Base-by-base conservation (phyloP, 1,139 yeast species). In the Meyerozyma carpophila region DNA sequence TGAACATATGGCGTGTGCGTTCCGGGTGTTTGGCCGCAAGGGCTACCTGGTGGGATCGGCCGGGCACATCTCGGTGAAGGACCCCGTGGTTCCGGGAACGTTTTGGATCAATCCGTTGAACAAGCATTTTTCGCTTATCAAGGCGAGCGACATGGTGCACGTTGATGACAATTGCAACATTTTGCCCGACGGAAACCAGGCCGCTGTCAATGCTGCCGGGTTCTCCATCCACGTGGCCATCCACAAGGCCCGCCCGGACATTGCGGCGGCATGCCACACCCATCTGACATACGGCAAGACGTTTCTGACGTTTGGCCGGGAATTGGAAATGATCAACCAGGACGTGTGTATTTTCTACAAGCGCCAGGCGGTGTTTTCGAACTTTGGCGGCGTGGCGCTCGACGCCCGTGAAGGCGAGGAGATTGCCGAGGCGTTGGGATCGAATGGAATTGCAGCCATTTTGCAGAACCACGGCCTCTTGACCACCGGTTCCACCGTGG, bases 51-150 rank as follows among this genome's bases (percentile, higher is more conserved):
- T 84, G 60, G 95, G 95, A 9, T 62, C 80, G 18, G 89, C 95
- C 0, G 95, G 95, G 28, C 95, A 86, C 58, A 84, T 86, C 43
- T 82, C 91, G 3, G 74, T 86, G 11, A 74, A 91, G 50, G 95
- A 86, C 55, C 94, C 95, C 3, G 79, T 84, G 37, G 78, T 81
- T 49, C 80, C 83, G 20, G 61, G 71, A 36, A 82, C 89, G 3
- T 85, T 85, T 58, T 85, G 94, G 93, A 83, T 84, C 59, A 84
- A 84, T 59, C 93, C 93, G 2, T 63, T 85, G 46, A 89, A 84
- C 18, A 77, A 75, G 49, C 95, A 86, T 58, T 85, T 83, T 60
- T 81, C 82, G 11, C 64, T 84, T 45, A 70, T 86, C 53, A 82
- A 74, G 53, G 91, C 85, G 13, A 68, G 80, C 37, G 94, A 86